Percentiles rank a stretch among this genome's conserved stretches.
phyloP scores from a whole-genome alignment of 192 early-diverging fungal species.

The Rhizophagus prolifer region DNA sequence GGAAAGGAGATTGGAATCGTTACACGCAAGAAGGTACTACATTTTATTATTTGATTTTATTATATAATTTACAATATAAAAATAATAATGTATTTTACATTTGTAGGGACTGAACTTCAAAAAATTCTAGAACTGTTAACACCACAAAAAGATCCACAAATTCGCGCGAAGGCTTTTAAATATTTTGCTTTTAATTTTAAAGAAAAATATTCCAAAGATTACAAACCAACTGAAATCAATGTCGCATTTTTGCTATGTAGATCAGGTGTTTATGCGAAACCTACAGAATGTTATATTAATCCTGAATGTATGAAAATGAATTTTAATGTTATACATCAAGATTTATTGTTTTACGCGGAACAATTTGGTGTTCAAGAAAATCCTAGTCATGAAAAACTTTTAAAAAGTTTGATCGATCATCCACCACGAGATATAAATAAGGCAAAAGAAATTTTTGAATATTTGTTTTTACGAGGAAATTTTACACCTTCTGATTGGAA shows the following conservation, averaged over 20 bases:
- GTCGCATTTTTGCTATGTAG: conserved; percentile 63
- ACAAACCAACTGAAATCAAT: conserved; percentile 46
- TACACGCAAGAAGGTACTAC: conserved; percentile 31
- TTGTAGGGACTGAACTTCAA: conserved; percentile 39
- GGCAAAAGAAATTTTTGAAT: conserved; percentile 64
- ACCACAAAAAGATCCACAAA: conserved; percentile 17
- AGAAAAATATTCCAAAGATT: conserved; percentile 51
- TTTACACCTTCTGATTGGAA: conserved; percentile 59
- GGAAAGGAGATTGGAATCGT: conserved; percentile 55
- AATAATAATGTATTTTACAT: not conserved
- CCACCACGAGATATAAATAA: conserved; percentile 35
- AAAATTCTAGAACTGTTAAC: conserved; percentile 45
- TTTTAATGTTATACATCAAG: conserved; percentile 61
- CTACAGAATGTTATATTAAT: conserved; percentile 66
- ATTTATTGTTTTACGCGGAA: conserved; percentile 49
- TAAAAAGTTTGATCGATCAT: conserved; percentile 41
- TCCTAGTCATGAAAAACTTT: conserved; percentile 47
- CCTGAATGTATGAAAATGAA: conserved; percentile 60
- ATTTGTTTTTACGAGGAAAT: conserved; percentile 60
- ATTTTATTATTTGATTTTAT: no score
- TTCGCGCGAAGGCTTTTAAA: conserved; percentile 54
- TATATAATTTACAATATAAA: no score
- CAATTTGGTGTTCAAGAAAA: conserved; percentile 67
- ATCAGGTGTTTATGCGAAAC: conserved; percentile 45
- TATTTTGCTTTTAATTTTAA: conserved; percentile 76